Conservation (phyloP, 2,329 filamentous ascomycete genomes). For the Sarocladiaceae sp. region DNA sequence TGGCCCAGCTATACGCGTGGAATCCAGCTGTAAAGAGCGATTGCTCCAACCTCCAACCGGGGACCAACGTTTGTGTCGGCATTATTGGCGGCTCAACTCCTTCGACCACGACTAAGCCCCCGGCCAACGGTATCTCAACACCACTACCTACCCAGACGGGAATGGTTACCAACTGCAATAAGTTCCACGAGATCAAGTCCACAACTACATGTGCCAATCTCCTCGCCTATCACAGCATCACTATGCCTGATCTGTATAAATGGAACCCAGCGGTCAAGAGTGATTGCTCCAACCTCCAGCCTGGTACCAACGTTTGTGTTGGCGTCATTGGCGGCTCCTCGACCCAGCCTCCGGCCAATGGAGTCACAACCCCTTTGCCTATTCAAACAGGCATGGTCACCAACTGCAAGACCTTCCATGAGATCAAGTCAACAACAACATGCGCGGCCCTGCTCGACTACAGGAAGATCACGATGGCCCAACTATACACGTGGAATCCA, state of each 20-base stretch:
- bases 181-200: slow-evolving; percentile 9
- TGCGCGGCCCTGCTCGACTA: not conserved
- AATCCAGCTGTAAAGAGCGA: not conserved
- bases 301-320: slow-evolving; percentile 7
- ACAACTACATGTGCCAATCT: slow-evolving; percentile 10
- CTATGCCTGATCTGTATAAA: slow-evolving; percentile 19
- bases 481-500: not conserved
- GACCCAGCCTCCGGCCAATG: not conserved
- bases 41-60: not conserved
- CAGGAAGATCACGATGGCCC: not conserved
- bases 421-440: not conserved
- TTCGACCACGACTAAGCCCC: slow-evolving; percentile 7
- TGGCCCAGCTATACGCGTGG: not conserved
- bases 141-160: slow-evolving; percentile 13
- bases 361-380: not conserved
- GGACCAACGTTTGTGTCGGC: not conserved
- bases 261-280: slow-evolving; percentile 9
- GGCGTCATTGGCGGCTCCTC: too few species aligned
- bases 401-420: not conserved
- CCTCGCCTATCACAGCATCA: not conserved
- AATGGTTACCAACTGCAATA: slow-evolving; percentile 14
- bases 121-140: slow-evolving; percentile 10
- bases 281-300: slow-evolving; percentile 7
- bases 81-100: not conserved
- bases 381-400: not conserved